Conservation (phyloP, 352 stramenopile genomes). For the Globisporangium perplexum region DNA sequence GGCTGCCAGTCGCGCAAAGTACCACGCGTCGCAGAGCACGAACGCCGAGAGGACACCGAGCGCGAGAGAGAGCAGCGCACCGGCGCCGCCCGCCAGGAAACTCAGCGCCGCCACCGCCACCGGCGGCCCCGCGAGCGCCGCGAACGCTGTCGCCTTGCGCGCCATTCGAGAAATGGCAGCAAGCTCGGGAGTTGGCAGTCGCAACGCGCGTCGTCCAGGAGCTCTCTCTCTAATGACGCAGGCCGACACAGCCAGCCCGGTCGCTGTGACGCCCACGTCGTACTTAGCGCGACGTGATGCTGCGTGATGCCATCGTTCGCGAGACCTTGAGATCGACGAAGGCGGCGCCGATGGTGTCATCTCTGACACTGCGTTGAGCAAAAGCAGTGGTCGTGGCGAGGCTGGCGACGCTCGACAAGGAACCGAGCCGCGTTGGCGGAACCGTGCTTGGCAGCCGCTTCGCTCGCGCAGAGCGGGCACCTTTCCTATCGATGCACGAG, state of each 20-base stretch:
- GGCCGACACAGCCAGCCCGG: background rate
- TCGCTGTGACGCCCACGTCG: no score
- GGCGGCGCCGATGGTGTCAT: no score
- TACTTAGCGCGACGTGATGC: background rate
- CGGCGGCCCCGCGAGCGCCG: conserved; percentile 42
- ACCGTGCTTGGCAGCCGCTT: no score
- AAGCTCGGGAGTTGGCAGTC: no score
- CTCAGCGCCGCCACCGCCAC: conserved; percentile 24
- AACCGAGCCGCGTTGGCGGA: no score
- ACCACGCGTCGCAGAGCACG: conserved; percentile 72
- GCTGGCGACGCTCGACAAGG: no score
- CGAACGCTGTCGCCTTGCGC: conserved; percentile 40
- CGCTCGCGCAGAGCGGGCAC: no score
- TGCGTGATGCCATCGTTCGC: background rate
- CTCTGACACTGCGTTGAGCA: no score
- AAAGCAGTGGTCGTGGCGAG: no score
- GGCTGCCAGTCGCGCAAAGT: conserved; percentile 59
- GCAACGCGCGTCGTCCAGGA: no score
- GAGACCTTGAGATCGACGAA: background rate
- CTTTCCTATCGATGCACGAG: no score
- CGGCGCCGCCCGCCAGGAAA: conserved; percentile 19
- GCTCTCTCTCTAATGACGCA: background rate
- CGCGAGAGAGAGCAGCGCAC: conserved; percentile 17
- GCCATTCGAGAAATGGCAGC: conserved; percentile 6
- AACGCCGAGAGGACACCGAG: conserved; percentile 48